A percentile compares a stretch with the other conserved stretches of the same genome.
Conservation (phyloP, 371 early-diverging fungal species). For the Fennellomyces sp. region DNA sequence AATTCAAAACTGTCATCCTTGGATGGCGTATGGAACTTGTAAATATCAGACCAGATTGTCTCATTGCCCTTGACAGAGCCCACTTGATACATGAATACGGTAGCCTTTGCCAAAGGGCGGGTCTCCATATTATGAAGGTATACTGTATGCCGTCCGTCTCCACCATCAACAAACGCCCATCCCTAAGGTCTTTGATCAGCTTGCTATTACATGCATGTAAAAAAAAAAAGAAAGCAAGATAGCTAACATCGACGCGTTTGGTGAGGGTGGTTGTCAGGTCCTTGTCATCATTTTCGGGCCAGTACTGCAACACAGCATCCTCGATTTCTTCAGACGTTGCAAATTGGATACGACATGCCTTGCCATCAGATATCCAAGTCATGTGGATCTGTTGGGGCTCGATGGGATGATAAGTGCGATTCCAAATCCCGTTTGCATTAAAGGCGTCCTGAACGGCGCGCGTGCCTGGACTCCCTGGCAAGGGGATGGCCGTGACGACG, state of each 20-base stretch:
- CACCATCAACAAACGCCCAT: constrained; percentile 43
- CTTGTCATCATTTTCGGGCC: constrained; percentile 9
- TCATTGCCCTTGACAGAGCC: constrained; percentile 1
- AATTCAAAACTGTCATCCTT: constrained; percentile 18
- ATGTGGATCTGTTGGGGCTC: constrained; percentile 32
- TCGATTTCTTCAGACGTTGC: constrained; percentile 13
- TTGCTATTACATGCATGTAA: background rate
- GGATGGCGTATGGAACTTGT: constrained; percentile 18
- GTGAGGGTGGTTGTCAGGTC: background rate
- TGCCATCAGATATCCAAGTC: constrained; percentile 15
- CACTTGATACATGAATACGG: constrained; percentile 33
- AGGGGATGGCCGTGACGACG: background rate
- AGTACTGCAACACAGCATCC: constrained; percentile 19
- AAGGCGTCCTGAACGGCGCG: constrained; percentile 11
- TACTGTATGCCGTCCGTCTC: constrained; percentile 24
- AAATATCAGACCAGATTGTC: constrained; percentile 12
- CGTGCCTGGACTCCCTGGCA: constrained; percentile 11
- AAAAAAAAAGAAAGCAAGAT: background rate
- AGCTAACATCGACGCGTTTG: constrained; percentile 9
- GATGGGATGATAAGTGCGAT: constrained; percentile 18
- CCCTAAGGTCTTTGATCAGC: constrained; percentile 11
- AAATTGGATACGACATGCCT: constrained; percentile 23
- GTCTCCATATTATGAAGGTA: constrained; percentile 37
- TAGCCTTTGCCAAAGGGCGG: constrained; percentile 13
- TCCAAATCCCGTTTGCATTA: constrained; percentile 21